These are phyloP conservation scores for Rhodomyrtus tomentosa DNA, from an alignment of 345 rosid genomes.

Conservation along the genomic window DNA sequence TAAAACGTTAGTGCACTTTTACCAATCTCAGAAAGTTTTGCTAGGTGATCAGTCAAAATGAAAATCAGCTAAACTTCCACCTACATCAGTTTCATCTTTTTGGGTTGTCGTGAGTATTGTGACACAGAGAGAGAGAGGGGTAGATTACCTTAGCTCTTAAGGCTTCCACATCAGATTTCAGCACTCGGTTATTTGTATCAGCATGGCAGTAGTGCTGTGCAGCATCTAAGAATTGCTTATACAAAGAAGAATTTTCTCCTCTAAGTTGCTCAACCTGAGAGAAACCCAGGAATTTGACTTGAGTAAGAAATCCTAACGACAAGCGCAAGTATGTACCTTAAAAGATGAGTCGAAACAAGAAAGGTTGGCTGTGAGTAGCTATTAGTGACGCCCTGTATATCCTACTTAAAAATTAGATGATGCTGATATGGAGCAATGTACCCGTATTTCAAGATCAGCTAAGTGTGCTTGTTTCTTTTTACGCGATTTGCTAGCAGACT, in stretches of 20 bases:
- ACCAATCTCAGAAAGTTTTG: not conserved
- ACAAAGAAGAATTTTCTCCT: conserved; percentile 43
- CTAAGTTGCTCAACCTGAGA: conserved; percentile 40
- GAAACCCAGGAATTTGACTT: not conserved
- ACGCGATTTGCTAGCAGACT: conserved; percentile 79
- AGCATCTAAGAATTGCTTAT: conserved; percentile 47
- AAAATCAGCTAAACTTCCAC: not conserved
- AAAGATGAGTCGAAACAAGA: not conserved
- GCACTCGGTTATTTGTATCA: conserved; percentile 50
- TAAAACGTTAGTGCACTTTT: not conserved
- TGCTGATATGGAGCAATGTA: not conserved
- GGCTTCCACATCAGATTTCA: conserved; percentile 69
- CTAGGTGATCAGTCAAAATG: not conserved
- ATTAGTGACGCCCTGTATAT: not conserved
- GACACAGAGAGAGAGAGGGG: not conserved
- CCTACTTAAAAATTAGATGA: not conserved
- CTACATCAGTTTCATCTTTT: not conserved
- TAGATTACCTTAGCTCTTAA: conserved; percentile 54
- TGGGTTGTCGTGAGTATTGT: not conserved
- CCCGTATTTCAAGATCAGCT: conserved; percentile 54
- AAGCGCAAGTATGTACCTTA: not conserved
- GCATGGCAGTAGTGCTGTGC: conserved; percentile 41
- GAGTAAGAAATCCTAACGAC: not conserved
- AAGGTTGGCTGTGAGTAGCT: not conserved
- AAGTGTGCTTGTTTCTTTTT: conserved; percentile 54